Evolutionary conservation across 192 early-diverging fungal species (phyloP).

Genomic region (Diversispora eburnea): DNA sequence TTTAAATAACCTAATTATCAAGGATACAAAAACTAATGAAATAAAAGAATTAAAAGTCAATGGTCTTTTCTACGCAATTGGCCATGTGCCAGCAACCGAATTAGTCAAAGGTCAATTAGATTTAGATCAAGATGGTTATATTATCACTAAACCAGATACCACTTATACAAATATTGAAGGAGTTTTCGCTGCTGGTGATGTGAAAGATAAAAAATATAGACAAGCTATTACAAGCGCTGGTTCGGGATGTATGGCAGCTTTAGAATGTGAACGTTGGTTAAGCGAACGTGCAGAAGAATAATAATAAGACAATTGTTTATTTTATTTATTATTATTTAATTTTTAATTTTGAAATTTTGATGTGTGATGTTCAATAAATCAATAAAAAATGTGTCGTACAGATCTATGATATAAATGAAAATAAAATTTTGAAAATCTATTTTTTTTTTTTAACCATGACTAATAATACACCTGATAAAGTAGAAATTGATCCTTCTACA

Average conservation of each 20-base stretch:
- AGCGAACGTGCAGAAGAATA: conserved; percentile 56
- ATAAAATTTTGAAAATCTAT: no score
- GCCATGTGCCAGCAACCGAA: conserved; percentile 85
- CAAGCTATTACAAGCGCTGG: conserved; percentile 97
- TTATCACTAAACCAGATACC: conserved; percentile 73
- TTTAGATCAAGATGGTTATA: conserved; percentile 86
- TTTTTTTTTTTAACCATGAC: no score
- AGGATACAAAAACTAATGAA: conserved; percentile 75
- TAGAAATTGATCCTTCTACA: conserved; percentile 37
- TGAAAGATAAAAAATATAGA: conserved; percentile 94
- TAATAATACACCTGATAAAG: neutral
- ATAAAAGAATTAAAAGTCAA: conserved; percentile 66
- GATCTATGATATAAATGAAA: no score
- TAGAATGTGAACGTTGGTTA: conserved; percentile 95
- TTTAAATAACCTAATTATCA: conserved; percentile 66
- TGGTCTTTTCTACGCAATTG: conserved; percentile 98
- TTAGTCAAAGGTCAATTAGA: conserved; percentile 74
- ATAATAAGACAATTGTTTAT: neutral
- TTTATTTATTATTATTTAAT: no score
- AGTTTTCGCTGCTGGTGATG: conserved; percentile 97
- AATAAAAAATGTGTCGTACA: no score
- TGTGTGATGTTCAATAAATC: no score
- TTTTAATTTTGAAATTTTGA: no score
- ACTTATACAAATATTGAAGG: conserved; percentile 85
- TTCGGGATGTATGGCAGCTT: conserved; percentile 95